These are phyloP conservation scores for Colletotrichum sp. DNA, from an alignment of 2,329 filamentous ascomycete species.

Conservation along the genomic window DNA sequence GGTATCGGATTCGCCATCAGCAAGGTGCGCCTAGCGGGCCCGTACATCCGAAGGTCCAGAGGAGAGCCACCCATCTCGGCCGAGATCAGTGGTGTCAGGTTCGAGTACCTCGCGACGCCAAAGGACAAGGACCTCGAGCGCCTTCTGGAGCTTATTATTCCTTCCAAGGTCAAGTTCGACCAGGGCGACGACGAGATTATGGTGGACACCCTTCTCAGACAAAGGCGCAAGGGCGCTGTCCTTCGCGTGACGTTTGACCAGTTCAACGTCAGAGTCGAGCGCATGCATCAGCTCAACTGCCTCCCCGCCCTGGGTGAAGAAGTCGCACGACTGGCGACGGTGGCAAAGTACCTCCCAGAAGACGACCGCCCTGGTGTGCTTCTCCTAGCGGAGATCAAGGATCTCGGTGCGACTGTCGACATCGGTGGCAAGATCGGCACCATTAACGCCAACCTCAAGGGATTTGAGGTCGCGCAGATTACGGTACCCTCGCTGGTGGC, in stretches of 20 bases:
- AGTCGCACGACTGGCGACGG: constrained; percentile 79
- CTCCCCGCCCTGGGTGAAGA: constrained; percentile 79
- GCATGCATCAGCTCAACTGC: constrained; percentile 68
- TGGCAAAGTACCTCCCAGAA: constrained; percentile 93
- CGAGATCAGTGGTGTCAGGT: constrained; percentile 67
- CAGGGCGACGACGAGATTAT: constrained; percentile 92
- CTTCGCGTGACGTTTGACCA: constrained; percentile 72
- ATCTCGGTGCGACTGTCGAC: constrained; percentile 65
- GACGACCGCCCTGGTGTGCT: constrained; percentile 92
- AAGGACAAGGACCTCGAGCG: constrained; percentile 82
- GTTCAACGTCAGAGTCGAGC: constrained; percentile 66
- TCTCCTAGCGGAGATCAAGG: constrained; percentile 71
- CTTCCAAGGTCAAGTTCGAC: constrained; percentile 87
- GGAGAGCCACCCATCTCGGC: constrained; percentile 66
- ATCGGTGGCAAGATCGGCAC: constrained; percentile 73
- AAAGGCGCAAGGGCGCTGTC: constrained; percentile 85
- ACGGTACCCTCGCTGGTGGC: constrained; percentile 84
- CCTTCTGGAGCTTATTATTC: constrained; percentile 85
- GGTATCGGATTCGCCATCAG: constrained; percentile 77
- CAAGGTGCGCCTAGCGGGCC: constrained; percentile 76
- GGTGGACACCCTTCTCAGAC: constrained; percentile 86
- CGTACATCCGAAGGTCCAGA: constrained; percentile 59
- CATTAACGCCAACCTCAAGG: constrained; percentile 60
- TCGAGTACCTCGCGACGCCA: constrained; percentile 77
- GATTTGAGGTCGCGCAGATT: constrained; percentile 80